A percentile compares a stretch with the other conserved stretches of the same genome.
phyloP scores from a whole-genome alignment of 23 red algal genomes.

The Gracilaria vermiculophylla region DNA sequence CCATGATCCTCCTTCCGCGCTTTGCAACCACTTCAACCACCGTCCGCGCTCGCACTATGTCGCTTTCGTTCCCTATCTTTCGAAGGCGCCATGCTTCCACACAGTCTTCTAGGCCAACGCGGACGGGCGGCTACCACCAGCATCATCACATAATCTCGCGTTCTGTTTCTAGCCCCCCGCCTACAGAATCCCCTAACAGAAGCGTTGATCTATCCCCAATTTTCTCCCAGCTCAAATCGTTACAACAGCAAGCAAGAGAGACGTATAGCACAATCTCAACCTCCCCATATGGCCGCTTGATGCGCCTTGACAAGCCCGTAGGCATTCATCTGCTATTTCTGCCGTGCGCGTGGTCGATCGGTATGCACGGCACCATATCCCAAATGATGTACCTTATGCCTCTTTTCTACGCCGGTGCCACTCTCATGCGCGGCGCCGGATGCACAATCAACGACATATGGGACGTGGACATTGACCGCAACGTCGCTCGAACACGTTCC shows the following conservation, averaged over 20 bases:
- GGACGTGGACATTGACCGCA: slow-evolving; percentile 84
- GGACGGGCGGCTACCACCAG: background rate
- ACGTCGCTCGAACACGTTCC: slow-evolving; percentile 51
- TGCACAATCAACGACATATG: slow-evolving; percentile 97
- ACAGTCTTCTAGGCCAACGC: background rate
- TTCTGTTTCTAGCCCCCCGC: background rate
- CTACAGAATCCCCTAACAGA: background rate
- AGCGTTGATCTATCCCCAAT: background rate
- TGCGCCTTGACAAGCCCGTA: slow-evolving; percentile 85
- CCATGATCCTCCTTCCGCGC: background rate
- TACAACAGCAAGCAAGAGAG: background rate
- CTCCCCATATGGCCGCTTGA: slow-evolving; percentile 68
- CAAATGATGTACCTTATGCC: slow-evolving; percentile 32
- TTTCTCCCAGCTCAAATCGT: background rate
- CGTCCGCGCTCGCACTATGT: background rate
- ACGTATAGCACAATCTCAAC: background rate
- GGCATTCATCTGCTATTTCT: slow-evolving; percentile 78
- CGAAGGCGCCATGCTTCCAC: background rate
- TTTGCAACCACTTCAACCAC: background rate
- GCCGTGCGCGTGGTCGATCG: slow-evolving; percentile 81
- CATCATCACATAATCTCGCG: background rate
- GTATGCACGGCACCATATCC: slow-evolving; percentile 4
- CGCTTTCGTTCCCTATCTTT: background rate
- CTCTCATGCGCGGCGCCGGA: slow-evolving; percentile 88
- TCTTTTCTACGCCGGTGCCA: slow-evolving; percentile 68